Base-by-base conservation (phyloP, 805 yeast genomes). In the Suhomyces xylopsoci region DNA sequence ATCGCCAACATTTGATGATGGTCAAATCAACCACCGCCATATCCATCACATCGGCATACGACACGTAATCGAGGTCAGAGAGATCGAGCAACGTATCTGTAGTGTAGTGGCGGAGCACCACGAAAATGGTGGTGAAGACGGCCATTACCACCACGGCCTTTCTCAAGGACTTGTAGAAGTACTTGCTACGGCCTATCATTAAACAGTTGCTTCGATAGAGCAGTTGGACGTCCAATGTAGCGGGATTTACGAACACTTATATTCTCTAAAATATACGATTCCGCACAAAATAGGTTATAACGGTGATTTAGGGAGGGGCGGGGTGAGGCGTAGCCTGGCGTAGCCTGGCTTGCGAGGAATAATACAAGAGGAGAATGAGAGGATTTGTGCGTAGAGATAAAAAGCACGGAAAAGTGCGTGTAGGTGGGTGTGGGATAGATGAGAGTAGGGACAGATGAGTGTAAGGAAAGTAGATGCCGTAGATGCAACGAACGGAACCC, bases 1-100 rank as follows among this genome's bases (percentile, higher is more conserved):
- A 28, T 42, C 53, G 22, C 45, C 52, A 45, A 38, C 57, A 54
- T 43, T 50, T 53, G 47, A 57, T 36, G 51, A 54, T 49, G 30
- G 50, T 42, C 6, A 54, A 24, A 15, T 54, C 56, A 10, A 53
- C 50, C 34, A 56, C 51, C 10, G 48, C 52, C 22, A 22, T n/a
- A 15, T 49, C 53, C 12, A 41, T 20, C 4, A 45, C 38, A 40
- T 32, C 24, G 2, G 40, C 28, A 38, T 45, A 45, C 14, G 25
- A 10, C 22, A 20, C 22, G 28, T 32, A 36, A 19, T 47, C 43
- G 42, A 55, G 52, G 30, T 51, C 44, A 28, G 49, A 32, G 14
- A 55, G 50, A 20, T 42, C 45, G 19, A 24, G 45, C 26, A 42
- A 24, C 8, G 45, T 20, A 2, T 24, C 6, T 14, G 17, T 2